A percentile compares a stretch with the other conserved stretches of the same genome.
phyloP scores from a whole-genome alignment of 2,329 filamentous ascomycete genomes.

The Chrysoporthe puriensis region DNA sequence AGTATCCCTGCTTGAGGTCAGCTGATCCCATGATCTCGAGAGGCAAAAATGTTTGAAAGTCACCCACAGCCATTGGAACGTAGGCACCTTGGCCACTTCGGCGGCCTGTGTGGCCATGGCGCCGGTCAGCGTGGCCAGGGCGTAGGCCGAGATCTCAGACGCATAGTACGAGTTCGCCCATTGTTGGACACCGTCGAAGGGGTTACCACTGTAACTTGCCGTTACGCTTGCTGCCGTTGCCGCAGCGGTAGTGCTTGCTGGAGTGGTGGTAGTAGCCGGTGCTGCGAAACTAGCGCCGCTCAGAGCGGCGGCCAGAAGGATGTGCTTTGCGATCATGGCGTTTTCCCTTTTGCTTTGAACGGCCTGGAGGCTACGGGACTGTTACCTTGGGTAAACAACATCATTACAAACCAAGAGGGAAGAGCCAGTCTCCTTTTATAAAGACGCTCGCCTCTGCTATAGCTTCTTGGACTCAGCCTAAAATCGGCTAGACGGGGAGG shows the following conservation, averaged over 20 bases:
- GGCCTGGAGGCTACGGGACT: background rate
- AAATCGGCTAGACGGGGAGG: slow-evolving; percentile 20
- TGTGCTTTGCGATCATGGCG: slow-evolving; percentile 34
- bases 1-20: slow-evolving; percentile 46
- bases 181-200: slow-evolving; percentile 52
- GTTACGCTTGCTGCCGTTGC: slow-evolving; percentile 36
- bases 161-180: slow-evolving; percentile 61
- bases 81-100: slow-evolving; percentile 55
- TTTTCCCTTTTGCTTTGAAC: slow-evolving; percentile 11
- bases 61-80: slow-evolving; percentile 56
- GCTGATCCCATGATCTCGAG: background rate
- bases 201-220: slow-evolving; percentile 56
- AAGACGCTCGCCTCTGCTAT: background rate
- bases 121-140: slow-evolving; percentile 64
- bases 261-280: slow-evolving; percentile 35
- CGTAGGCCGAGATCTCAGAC: slow-evolving; percentile 57
- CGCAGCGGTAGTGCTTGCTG: slow-evolving; percentile 36
- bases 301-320: slow-evolving; percentile 42
- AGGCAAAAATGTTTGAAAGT: background rate
- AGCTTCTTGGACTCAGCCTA: background rate
- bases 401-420: background rate
- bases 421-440: background rate
- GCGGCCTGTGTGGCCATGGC: slow-evolving; percentile 56
- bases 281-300: slow-evolving; percentile 44
- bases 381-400: background rate